A percentile compares a stretch with the other conserved stretches of the same genome.
phyloP scores from a whole-genome alignment of 176 grass and related monocot genomes.

The Zoysia pacifica region DNA sequence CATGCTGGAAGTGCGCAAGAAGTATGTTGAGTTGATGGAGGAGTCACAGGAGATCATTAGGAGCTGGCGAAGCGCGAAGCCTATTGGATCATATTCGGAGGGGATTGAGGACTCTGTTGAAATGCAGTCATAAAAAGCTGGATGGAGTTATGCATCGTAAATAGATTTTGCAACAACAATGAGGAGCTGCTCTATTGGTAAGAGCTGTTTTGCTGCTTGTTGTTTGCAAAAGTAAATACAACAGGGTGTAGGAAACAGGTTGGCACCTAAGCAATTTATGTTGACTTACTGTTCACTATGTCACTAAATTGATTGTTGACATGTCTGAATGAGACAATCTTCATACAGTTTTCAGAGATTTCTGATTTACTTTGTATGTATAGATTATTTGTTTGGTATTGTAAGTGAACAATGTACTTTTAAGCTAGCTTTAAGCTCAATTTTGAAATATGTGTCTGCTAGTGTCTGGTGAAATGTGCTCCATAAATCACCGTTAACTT shows the following conservation, averaged over 20 bases:
- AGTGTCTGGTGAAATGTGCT: neutral
- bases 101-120: slow-evolving; percentile 15
- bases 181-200: slow-evolving; percentile 9
- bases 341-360: neutral
- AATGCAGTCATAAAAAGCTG: slow-evolving; percentile 14
- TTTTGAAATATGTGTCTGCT: neutral
- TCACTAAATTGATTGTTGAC: neutral
- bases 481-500: neutral
- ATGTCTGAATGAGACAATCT: neutral
- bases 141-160: neutral
- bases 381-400: slow-evolving; percentile 1
- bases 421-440: neutral
- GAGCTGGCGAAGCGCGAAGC: slow-evolving; percentile 36
- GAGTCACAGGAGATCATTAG: slow-evolving; percentile 57
- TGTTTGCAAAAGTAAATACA: slow-evolving; percentile 15
- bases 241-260: slow-evolving; percentile 7
- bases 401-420: neutral
- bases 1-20: slow-evolving; percentile 57
- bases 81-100: slow-evolving; percentile 4
- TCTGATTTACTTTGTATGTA: neutral
- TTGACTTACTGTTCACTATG: neutral
- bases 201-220: neutral
- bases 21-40: slow-evolving; percentile 69
- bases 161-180: neutral
- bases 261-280: neutral